phyloP scores from a whole-genome alignment of 352 stramenopile species.

The Pythium pectinolyticum region DNA sequence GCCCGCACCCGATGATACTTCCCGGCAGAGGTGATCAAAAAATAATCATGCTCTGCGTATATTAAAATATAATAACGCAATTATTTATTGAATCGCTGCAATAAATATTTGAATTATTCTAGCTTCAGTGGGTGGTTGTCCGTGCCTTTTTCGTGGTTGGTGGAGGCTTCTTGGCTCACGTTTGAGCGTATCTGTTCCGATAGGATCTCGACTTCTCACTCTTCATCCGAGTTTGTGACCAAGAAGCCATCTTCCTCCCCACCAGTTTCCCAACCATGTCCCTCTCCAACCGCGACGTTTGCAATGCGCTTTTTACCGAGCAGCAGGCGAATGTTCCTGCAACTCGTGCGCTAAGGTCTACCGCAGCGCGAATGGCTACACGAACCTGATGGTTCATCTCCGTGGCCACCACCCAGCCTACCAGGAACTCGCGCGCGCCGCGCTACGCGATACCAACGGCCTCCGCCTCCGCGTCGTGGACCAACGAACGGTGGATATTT shows the following conservation, averaged over 20 bases:
- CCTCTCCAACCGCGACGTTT: neutral
- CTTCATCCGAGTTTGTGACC: neutral
- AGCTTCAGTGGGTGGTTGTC: neutral
- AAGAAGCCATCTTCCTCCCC: neutral
- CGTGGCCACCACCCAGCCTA: neutral
- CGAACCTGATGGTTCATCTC: neutral
- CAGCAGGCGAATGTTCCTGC: neutral
- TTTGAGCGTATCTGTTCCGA: no score
- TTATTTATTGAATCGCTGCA: neutral
- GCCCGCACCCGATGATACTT: no score
- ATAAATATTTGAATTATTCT: neutral
- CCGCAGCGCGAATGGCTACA: neutral
- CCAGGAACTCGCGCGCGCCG: neutral
- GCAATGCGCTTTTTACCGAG: slow-evolving; percentile 10
- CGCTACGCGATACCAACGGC: neutral
- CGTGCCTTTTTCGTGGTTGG: neutral
- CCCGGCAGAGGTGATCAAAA: neutral
- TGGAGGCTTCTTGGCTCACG: no score
- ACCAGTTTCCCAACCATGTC: neutral
- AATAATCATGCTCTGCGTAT: neutral
- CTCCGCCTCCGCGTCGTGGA: neutral
- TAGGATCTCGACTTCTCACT: no score
- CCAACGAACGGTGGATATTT: neutral
- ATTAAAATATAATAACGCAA: neutral
- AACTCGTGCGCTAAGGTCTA: neutral